Conservation (phyloP, 805 yeast genomes). For the Phaffomyces opuntiae region DNA sequence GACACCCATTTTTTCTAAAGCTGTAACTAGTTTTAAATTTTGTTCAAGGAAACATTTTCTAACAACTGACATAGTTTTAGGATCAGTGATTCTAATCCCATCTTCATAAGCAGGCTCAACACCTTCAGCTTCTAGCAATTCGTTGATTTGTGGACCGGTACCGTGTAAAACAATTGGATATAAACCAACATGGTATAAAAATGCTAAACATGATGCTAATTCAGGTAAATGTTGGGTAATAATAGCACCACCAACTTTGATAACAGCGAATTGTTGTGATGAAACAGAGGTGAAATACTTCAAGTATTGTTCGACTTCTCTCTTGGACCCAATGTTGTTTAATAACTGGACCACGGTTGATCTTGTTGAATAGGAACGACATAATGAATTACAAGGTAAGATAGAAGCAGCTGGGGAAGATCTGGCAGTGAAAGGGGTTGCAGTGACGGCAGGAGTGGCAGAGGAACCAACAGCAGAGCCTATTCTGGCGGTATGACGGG, state of each 20-base stretch:
- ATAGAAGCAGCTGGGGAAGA: slow-evolving; percentile 12
- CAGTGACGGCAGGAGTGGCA: slow-evolving; percentile 3
- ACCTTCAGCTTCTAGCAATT: slow-evolving; percentile 85
- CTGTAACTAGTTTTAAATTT: slow-evolving; percentile 89
- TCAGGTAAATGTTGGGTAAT: slow-evolving; percentile 92
- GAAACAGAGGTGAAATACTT: slow-evolving; percentile 95
- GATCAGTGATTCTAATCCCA: slow-evolving; percentile 94
- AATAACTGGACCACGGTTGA: slow-evolving; percentile 92
- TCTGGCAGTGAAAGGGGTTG: slow-evolving; percentile 6
- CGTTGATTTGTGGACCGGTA: slow-evolving; percentile 98
- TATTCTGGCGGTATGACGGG: slow-evolving; percentile 17
- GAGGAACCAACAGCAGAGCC: slow-evolving; percentile 9
- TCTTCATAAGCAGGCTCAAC: slow-evolving; percentile 94
- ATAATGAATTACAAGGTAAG: slow-evolving; percentile 9
- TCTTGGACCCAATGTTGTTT: slow-evolving; percentile 93
- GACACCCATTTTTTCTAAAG: slow-evolving; percentile 93
- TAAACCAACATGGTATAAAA: slow-evolving; percentile 93
- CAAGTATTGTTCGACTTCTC: slow-evolving; percentile 96
- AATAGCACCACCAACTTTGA: slow-evolving; percentile 98
- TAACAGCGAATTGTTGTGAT: slow-evolving; percentile 96
- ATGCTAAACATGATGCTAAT: slow-evolving; percentile 91
- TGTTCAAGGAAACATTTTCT: slow-evolving; percentile 94
- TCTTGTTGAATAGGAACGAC: slow-evolving; percentile 55
- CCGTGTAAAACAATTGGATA: slow-evolving; percentile 97
- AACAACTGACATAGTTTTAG: slow-evolving; percentile 92